phyloP scores from a whole-genome alignment of 2,329 filamentous ascomycete species.

The Ceratocystiopsis minuta region DNA sequence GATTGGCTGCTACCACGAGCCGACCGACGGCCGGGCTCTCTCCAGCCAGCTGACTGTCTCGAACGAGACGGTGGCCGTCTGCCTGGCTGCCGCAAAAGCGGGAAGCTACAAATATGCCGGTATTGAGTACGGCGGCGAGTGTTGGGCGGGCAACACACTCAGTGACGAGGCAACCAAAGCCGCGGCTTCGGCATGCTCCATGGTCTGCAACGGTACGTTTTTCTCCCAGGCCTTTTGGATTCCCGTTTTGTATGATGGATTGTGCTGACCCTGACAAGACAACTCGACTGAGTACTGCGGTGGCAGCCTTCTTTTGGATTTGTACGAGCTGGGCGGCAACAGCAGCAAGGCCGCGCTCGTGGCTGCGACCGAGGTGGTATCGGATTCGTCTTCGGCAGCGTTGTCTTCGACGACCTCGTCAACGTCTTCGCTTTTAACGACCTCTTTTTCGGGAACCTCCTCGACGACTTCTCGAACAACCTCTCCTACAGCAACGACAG shows the following conservation, averaged over 20 bases:
- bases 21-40: conserved; percentile 9
- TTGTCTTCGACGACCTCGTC: background rate
- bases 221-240: too few species aligned
- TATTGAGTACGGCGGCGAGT: conserved; percentile 31
- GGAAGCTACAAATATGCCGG: conserved; percentile 28
- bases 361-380: background rate
- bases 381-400: background rate
- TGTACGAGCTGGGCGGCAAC: conserved; percentile 7
- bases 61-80: conserved; percentile 12
- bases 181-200: conserved; percentile 13
- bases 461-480: background rate
- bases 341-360: background rate
- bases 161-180: conserved; percentile 8
- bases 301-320: conserved; percentile 5
- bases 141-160: conserved; percentile 10
- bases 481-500: background rate
- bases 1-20: conserved; percentile 19
- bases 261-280: conserved; percentile 1
- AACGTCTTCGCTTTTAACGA: background rate
- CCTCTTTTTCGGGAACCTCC: background rate
- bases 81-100: background rate
- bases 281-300: conserved; percentile 10
- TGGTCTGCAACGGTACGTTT: conserved; percentile 11
- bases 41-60: conserved; percentile 3
- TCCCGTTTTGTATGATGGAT: too few species aligned